Base-by-base conservation (phyloP, 495 filamentous ascomycete genomes). In the Annulohypoxylon bovei region DNA sequence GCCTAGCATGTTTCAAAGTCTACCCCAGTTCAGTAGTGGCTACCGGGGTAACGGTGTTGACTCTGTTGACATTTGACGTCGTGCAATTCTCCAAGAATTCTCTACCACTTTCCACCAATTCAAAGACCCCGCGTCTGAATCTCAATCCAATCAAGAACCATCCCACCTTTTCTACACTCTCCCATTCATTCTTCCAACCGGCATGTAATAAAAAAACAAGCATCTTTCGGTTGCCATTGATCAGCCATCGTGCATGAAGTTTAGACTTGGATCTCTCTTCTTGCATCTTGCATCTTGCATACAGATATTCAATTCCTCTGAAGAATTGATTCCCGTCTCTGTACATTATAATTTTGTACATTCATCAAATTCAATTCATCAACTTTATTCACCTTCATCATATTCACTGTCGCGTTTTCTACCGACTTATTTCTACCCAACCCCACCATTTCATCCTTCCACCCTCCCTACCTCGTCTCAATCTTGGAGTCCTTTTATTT, bases 31-130 rank as follows among this genome's bases (percentile, higher is more conserved):
- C 44, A 42, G 39, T 42, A 42, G 39, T 42, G 58, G 70, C 70
- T 72, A 65, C 70, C 61, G 65, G 70, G 70, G 70, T 68, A 56
- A 72, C 70, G 33, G 28, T 71, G 63, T 71, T 71, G 57, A 68
- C 64, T 46, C 62, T 68, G 46, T 54, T 62, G 42, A 62, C 44
- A 25, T 53, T 44, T 39, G 42, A 47, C 18, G 47, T 42, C 30
- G 60, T 63, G 22, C 28, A 33, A 27, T 35, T 62, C 47, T 42
- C 39, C 49, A 53, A 52, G 58, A 63, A 70, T 70, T 65, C 61
- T 25, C 23, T 9, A 50, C 4, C 28, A 14, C 23, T 23, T 23
- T 23, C 46, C 46, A 50, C 12, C 46, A 42, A 42, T 42, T 42
- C 39, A 42, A 35, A 66, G 56, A 71, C 62, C 68, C 68, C 62